A percentile compares a stretch with the other conserved stretches of the same genome.
phyloP scores from a whole-genome alignment of 441 rosid species.

The Adansonia madagascariensis region DNA sequence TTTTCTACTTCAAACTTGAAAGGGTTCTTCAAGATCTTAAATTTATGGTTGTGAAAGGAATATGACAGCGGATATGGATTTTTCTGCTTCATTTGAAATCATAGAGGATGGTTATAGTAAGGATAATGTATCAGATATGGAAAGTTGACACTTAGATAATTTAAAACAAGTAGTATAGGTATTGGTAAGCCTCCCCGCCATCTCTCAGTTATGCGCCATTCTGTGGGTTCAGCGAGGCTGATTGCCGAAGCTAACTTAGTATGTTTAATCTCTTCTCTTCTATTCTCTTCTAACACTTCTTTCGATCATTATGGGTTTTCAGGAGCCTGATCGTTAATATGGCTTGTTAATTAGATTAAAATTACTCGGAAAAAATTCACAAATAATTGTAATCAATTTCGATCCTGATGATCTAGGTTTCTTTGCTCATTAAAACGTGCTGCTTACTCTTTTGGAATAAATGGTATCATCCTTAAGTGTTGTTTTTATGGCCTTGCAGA shows the following conservation, averaged over 20 bases:
- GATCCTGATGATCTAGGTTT: constrained; percentile 3
- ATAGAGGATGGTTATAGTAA: constrained; percentile 54
- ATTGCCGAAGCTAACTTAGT: constrained; percentile 61
- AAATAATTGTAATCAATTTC: not conserved
- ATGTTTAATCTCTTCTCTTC: constrained; percentile 19
- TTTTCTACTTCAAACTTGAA: not conserved
- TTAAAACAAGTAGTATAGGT: constrained; percentile 45
- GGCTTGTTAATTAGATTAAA: not conserved
- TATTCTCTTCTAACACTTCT: not conserved
- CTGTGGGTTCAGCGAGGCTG: constrained; percentile 51
- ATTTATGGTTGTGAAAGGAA: constrained; percentile 51
- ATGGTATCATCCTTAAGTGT: not conserved
- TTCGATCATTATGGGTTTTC: not conserved
- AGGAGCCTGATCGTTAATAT: not conserved
- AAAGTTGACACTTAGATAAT: constrained; percentile 52
- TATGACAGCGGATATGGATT: constrained; percentile 75
- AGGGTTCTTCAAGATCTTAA: constrained; percentile 29
- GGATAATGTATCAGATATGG: constrained; percentile 46
- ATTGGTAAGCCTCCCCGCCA: constrained; percentile 85
- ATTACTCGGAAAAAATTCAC: not conserved
- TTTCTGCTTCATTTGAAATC: constrained; percentile 51
- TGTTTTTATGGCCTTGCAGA: not conserved
- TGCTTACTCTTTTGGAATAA: not conserved
- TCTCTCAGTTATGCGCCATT: constrained; percentile 49
- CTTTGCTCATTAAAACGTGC: not conserved